Evolutionary conservation across 768 basidiomycete species (phyloP), one percentile per base, ranked within the genome.

Genomic region (Artomyces pyxidatus): DNA sequence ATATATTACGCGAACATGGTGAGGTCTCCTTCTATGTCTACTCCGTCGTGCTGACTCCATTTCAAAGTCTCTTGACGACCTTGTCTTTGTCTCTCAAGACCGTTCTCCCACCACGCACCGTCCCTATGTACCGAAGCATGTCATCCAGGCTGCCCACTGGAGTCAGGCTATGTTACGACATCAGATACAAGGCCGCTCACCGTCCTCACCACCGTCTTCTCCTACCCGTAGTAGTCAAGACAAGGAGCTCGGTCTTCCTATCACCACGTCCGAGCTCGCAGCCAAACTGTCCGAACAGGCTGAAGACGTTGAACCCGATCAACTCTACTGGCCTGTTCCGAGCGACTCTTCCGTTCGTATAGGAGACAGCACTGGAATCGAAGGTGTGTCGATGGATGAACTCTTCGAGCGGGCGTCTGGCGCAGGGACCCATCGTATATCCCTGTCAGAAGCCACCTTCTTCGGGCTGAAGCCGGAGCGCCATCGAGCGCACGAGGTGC

Each of bases 1-100:
- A 88, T 95, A 6, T 85, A 91, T 64, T 95, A 94, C 62, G 68
- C 76, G 4, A 89, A 93, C 60, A 87, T 95, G 86, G 90, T 89
- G 52, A 42, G 73, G 65, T 25, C 28, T 6, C 29, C 45, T 32
- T 26, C 30, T 25, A n/a, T 17, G 29, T 14, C 40, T 60, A 5
- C 58, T 32, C 19, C 10, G 11, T 29, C 25, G 21, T 32, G 26
- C 37, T 55, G 40, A 60, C 49, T 23, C 32, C 44, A 37, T 30
- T 53, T 5, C 59, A 93, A 91, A 68, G n/a, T n/a, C 76, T 11
- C 78, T 87, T 60, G 90, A 93, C 22, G 87, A 93, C 61, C 71
- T 95, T 26, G 77, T 88, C 35, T 60, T 66, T 17, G 81, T 94
- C 37, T 84, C 88, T 11, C 71, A 73, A 47, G 88, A 95, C 58